A percentile compares a stretch with the other conserved stretches of the same genome.
Conservation (phyloP, 2,329 filamentous ascomycete genomes). For the Calonectria naviculata region DNA sequence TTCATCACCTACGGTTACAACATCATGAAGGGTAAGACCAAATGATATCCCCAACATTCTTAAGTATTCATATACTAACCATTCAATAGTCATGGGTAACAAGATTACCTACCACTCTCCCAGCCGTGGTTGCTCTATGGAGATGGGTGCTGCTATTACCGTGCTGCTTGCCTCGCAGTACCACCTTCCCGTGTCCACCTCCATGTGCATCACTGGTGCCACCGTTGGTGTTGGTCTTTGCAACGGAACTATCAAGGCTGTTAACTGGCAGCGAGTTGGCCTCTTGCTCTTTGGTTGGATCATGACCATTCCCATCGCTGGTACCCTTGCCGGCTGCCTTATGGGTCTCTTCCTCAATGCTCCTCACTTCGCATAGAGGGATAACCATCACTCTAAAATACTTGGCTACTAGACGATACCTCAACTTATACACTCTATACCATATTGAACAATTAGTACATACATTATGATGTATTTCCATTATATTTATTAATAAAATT, state of each 20-base stretch:
- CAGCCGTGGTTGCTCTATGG: constrained; percentile 74
- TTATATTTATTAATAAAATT: background rate
- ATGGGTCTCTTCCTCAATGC: constrained; percentile 55
- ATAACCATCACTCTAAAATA: background rate
- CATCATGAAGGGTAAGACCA: background rate
- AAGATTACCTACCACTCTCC: constrained; percentile 78
- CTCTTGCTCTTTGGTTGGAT: constrained; percentile 73
- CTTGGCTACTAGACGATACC: background rate
- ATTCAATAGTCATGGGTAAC: constrained; percentile 76
- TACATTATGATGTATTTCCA: background rate
- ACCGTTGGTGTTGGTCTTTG: constrained; percentile 83
- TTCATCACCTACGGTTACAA: constrained; percentile 1
- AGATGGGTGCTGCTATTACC: constrained; percentile 82
- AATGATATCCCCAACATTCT: background rate
- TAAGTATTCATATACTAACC: background rate
- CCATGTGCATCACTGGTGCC: constrained; percentile 84
- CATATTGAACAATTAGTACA: background rate
- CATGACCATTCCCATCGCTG: constrained; percentile 56
- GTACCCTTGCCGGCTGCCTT: constrained; percentile 51
- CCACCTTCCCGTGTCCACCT: constrained; percentile 80
- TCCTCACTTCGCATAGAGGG: constrained; percentile 44
- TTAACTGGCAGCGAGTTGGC: constrained; percentile 80
- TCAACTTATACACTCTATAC: background rate
- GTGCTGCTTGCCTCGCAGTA: constrained; percentile 81
- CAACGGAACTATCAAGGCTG: constrained; percentile 76